Conservation (phyloP, 2,329 filamentous ascomycete species). For the Sporothrix globosa region DNA sequence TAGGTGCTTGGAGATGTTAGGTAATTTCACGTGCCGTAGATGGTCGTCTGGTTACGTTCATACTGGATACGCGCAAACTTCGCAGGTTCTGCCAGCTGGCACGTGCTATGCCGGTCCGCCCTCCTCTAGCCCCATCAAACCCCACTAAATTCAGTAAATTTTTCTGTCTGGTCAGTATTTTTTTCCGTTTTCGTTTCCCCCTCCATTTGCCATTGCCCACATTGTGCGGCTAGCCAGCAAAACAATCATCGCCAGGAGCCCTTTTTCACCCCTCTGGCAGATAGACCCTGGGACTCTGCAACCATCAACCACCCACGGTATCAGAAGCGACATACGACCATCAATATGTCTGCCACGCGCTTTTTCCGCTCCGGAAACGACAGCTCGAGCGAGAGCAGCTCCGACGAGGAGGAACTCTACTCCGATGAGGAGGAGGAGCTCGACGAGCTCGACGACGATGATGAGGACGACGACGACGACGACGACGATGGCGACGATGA, state of each 20-base stretch:
- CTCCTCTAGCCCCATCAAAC: constrained; percentile 28
- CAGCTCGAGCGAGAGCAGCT: constrained; percentile 94
- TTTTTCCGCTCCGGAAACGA: constrained; percentile 93
- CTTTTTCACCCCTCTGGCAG: not conserved
- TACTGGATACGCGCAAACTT: not conserved
- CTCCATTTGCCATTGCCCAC: constrained; percentile 26
- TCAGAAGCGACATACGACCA: not conserved
- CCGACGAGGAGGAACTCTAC: constrained; percentile 96
- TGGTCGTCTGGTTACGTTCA: not conserved
- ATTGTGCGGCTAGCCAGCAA: constrained; percentile 28
- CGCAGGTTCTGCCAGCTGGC: constrained; percentile 27
- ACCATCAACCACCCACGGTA: constrained; percentile 16
- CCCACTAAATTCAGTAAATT: constrained; percentile 34
- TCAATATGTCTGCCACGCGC: constrained; percentile 74
- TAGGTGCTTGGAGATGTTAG: not conserved
- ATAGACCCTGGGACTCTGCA: not conserved
- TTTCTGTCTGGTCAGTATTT: constrained; percentile 30
- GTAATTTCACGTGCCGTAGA: constrained; percentile 6
- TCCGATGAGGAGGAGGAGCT: constrained; percentile 69
- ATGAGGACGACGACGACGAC: constrained; percentile 63
- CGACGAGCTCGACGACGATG: constrained; percentile 65
- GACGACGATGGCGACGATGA: constrained; percentile 60
- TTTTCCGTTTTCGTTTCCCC: constrained; percentile 34
- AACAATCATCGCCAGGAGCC: constrained; percentile 21
- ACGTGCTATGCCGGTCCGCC: constrained; percentile 19